Conservation (phyloP, 1,139 yeast genomes). For the Suhomyces bolitotheri region DNA sequence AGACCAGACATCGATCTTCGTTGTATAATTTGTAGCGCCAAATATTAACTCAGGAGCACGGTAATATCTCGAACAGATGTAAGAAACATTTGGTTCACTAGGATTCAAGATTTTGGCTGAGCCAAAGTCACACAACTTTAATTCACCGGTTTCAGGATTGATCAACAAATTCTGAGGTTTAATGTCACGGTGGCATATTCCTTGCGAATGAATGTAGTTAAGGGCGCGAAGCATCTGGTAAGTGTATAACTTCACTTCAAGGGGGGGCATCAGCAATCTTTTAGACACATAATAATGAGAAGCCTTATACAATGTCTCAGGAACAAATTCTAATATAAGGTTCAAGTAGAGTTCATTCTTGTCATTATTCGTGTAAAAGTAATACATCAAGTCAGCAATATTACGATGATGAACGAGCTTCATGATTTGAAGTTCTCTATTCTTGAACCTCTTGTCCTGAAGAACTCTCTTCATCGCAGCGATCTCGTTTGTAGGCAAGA, state of each 20-base stretch:
- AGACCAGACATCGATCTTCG: constrained; percentile 96
- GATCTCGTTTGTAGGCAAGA: constrained; percentile 69
- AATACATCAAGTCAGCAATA: constrained; percentile 85
- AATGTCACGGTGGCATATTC: constrained; percentile 96
- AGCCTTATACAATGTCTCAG: constrained; percentile 92
- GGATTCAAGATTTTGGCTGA: constrained; percentile 92
- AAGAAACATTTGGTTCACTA: constrained; percentile 90
- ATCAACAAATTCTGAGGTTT: constrained; percentile 93
- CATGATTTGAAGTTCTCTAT: constrained; percentile 96
- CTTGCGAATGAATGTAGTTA: constrained; percentile 85
- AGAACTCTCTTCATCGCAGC: constrained; percentile 94
- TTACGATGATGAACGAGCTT: constrained; percentile 83
- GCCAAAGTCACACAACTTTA: constrained; percentile 97
- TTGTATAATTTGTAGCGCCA: constrained; percentile 92
- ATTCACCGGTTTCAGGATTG: constrained; percentile 78
- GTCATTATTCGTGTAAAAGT: constrained; percentile 80
- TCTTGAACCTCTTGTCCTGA: constrained; percentile 93
- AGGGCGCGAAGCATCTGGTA: constrained; percentile 90
- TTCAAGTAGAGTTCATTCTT: constrained; percentile 81
- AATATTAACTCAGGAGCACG: constrained; percentile 92
- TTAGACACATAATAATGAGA: constrained; percentile 78
- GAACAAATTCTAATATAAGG: constrained; percentile 86
- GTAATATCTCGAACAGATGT: constrained; percentile 94
- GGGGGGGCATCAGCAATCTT: constrained; percentile 79
- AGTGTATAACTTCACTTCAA: constrained; percentile 86